Conservation (phyloP, 2,329 filamentous ascomycete species). For the Xenoacremonium recifei region DNA sequence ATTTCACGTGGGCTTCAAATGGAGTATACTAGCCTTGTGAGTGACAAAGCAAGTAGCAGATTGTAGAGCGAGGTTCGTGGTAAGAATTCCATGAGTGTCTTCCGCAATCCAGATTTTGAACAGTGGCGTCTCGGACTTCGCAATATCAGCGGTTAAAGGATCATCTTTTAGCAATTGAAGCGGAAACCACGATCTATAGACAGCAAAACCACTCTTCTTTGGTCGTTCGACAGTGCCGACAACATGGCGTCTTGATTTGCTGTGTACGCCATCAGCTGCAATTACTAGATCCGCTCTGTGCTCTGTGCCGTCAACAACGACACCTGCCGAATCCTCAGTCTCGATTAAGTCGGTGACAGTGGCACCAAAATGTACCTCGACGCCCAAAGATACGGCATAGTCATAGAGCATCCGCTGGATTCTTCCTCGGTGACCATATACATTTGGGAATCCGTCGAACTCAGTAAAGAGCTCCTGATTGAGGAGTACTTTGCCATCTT, state of each 20-base stretch:
- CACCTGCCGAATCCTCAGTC: neutral
- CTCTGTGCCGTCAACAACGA: neutral
- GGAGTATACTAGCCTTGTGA: neutral
- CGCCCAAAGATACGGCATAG: slow-evolving; percentile 1
- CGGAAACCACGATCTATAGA: slow-evolving; percentile 3
- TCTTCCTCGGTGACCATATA: slow-evolving; percentile 1
- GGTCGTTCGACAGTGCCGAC: slow-evolving; percentile 4
- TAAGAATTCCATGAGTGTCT: slow-evolving; percentile 1
- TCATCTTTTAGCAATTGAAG: slow-evolving; percentile 1
- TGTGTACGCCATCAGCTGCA: slow-evolving; percentile 4
- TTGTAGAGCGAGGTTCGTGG: neutral
- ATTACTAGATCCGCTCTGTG: slow-evolving; percentile 2
- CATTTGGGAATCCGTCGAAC: slow-evolving; percentile 1
- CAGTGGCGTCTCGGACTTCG: neutral
- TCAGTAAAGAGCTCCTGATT: neutral
- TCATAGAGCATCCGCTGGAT: slow-evolving; percentile 1
- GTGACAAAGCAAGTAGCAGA: slow-evolving; percentile 2
- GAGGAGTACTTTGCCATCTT: neutral
- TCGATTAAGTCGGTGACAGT: slow-evolving; percentile 1
- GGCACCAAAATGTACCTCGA: neutral
- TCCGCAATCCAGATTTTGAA: slow-evolving; percentile 2
- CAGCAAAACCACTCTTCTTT: slow-evolving; percentile 4
- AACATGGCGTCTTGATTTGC: slow-evolving; percentile 2
- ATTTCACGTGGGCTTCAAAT: neutral
- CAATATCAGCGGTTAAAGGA: neutral